Evolutionary conservation across 2,329 filamentous ascomycete species (phyloP).

Genomic region (Paecilomyces dactylethromorphus): DNA sequence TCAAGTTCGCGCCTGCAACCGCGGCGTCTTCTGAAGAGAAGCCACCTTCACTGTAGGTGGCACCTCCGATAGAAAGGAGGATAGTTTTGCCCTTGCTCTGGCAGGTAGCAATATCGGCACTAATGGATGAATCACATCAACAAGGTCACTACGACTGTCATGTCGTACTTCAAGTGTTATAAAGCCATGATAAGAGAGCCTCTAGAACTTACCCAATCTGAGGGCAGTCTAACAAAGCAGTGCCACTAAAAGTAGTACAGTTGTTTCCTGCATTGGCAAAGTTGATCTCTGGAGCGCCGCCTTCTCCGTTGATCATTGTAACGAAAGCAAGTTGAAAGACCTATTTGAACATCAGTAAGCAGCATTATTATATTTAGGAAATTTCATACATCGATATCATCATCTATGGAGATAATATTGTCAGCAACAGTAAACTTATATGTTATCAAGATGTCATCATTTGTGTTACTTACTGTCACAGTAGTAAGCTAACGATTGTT

Average conservation of each 20-base stretch:
- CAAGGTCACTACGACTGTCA: conserved; percentile 10
- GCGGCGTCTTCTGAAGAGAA: conserved; percentile 52
- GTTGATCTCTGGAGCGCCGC: conserved; percentile 49
- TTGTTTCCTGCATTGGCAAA: conserved; percentile 59
- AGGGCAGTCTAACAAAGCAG: conserved; percentile 54
- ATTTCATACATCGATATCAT: conserved; percentile 17
- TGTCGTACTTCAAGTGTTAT: neutral
- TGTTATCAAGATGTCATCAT: neutral
- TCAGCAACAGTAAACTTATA: conserved; percentile 9
- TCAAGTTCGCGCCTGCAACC: conserved; percentile 49
- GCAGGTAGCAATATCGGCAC: conserved; percentile 49
- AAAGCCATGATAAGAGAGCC: neutral
- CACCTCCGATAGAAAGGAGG: conserved; percentile 64
- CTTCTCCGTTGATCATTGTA: conserved; percentile 48
- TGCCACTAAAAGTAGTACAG: conserved; percentile 55
- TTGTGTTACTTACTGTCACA: conserved; percentile 47
- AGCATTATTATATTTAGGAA: neutral
- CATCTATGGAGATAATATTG: conserved; percentile 11
- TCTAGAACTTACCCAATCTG: conserved; percentile 53
- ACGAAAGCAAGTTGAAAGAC: conserved; percentile 62
- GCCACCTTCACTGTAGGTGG: conserved; percentile 62
- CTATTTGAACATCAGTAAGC: conserved; percentile 21
- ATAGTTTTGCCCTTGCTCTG: conserved; percentile 64
- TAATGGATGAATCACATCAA: conserved; percentile 9
- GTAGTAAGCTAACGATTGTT: conserved; percentile 53